phyloP scores from a whole-genome alignment of 495 filamentous ascomycete species.

The Talaromyces thailandensis region DNA sequence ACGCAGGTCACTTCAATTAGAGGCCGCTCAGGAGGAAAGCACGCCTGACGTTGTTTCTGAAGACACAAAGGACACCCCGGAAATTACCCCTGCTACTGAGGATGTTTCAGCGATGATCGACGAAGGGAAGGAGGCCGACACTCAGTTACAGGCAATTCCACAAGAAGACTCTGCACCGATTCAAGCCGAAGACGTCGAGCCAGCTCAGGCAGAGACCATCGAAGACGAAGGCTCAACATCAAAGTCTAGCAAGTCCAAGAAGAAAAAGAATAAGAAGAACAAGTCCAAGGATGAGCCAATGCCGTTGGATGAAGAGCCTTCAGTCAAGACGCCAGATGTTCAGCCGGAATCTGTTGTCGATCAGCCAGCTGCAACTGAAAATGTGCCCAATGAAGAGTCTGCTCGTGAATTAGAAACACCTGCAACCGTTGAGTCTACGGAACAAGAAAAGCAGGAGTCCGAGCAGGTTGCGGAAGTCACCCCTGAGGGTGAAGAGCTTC shows the following conservation, averaged over 20 bases:
- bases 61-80: background rate
- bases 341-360: constrained; percentile 13
- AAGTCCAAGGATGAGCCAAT: constrained; percentile 23
- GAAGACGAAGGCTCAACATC: background rate
- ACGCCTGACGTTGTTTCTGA: background rate
- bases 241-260: constrained; percentile 12
- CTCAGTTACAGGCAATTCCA: background rate
- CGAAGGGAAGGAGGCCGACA: background rate
- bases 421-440: background rate
- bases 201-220: too few relatives aligned
- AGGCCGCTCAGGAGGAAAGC: constrained; percentile 8
- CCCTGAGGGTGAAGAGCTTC: background rate
- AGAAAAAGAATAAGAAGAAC: constrained; percentile 33
- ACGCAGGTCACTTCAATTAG: constrained; percentile 16
- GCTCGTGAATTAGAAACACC: background rate
- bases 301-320: constrained; percentile 7
- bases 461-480: background rate
- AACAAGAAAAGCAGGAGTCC: background rate
- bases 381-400: background rate
- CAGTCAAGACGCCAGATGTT: constrained; percentile 6
- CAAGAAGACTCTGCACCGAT: background rate
- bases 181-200: background rate
- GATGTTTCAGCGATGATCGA: background rate
- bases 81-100: constrained; percentile 3
- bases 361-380: constrained; percentile 5